Conservation (phyloP, 2,329 filamentous ascomycete species). For the Grosmannia huntii region DNA sequence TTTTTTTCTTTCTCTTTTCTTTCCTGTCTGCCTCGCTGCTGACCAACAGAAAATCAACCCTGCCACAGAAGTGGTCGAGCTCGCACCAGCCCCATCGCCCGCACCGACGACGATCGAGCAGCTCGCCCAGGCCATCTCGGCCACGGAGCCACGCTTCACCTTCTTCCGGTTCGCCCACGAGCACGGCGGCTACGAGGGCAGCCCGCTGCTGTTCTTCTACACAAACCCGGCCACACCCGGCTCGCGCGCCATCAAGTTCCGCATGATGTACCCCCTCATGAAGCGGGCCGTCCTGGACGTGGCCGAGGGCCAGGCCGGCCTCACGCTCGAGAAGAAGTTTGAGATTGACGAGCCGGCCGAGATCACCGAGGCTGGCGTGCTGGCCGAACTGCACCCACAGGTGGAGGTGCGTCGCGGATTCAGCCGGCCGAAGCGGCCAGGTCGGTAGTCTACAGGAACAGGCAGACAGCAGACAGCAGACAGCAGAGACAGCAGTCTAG, state of each 20-base stretch:
- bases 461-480: no score
- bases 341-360: conserved; percentile 56
- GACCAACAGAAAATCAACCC: conserved; percentile 54
- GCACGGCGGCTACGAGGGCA: conserved; percentile 36
- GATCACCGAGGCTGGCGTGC: conserved; percentile 52
- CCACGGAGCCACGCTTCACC: conserved; percentile 60
- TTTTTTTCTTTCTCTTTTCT: no score
- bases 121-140: conserved; percentile 48
- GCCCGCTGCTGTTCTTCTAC: conserved; percentile 66
- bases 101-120: conserved; percentile 41
- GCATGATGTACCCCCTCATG: conserved; percentile 72
- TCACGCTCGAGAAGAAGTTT: conserved; percentile 58
- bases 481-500: no score
- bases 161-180: conserved; percentile 59
- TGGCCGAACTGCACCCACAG: conserved; percentile 56
- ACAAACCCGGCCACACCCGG: conserved; percentile 57
- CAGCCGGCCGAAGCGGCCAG: conserved; percentile 67
- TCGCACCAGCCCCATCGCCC: conserved; percentile 37
- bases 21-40: background rate
- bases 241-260: conserved; percentile 62
- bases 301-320: conserved; percentile 51
- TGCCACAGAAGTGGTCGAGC: conserved; percentile 53
- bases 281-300: conserved; percentile 53
- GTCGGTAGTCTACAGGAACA: no score
- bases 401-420: conserved; percentile 55